Evolutionary conservation across 805 yeast species (phyloP), one percentile per base, ranked within the genome.

Genomic region (Candida incommunis): DNA sequence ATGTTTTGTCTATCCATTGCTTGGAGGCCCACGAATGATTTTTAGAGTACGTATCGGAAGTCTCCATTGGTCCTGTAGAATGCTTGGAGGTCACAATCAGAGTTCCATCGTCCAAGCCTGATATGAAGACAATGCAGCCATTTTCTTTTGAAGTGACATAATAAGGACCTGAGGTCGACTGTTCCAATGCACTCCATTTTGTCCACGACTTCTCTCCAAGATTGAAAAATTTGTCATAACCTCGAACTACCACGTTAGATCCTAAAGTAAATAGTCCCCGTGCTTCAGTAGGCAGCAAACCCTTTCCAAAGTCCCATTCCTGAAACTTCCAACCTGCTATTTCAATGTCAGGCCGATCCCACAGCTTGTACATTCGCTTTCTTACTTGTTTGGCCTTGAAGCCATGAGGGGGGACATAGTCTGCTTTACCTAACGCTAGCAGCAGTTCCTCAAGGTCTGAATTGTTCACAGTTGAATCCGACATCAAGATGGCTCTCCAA

Each of bases 191-290:
- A 0, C 61, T 63, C 67, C 76, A 69, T 47, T 67, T 71, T 0
- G 94, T 80, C 3, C 50, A 50, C 0, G 63, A 51, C 1, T 72
- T 69, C 59, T 92, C 98, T 49, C 69, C 74, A 2, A 86, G 67
- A 57, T 83, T 90, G 72, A 86, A 92, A 62, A 92, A 92, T 63
- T 92, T 92, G 62, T 92, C 92, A 59, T 92, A 92, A 0, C 99
- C 98, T 52, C 99, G 67, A 1, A 80, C 78, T 1, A 76, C 77
- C 21, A 92, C 81, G 24, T 49, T 53, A 4, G 66, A 64, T 11
- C 62, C 60, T 3, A 64, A 41, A 0, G 76, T 82, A 60, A 90
- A 90, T 15, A 90, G 60, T 0, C 98, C 98, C 45, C 98, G 70
- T 0, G 96, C 94, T 43, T 76, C 64, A 3, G 76, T 69, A 0